Evolutionary conservation across 306 rosid species (phyloP).

Genomic region (Cucurbita ficifolia): DNA sequence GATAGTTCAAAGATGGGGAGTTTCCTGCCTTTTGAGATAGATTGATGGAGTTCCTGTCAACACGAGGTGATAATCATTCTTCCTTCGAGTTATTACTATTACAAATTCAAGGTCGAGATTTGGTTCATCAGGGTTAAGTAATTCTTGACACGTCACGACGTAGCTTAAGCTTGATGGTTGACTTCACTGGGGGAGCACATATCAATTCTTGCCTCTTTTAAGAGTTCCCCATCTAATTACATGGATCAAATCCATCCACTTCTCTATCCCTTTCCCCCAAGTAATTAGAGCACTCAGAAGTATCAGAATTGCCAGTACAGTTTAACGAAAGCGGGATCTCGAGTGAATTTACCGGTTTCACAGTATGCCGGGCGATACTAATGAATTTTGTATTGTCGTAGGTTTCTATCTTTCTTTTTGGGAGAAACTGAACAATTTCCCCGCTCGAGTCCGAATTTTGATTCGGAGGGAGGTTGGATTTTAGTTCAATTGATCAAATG

Average conservation of each 20-base stretch:
- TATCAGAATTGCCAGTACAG: neutral
- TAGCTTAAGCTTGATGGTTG: neutral
- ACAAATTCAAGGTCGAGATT: neutral
- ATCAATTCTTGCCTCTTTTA: neutral
- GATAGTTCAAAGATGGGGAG: neutral
- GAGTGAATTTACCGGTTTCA: neutral
- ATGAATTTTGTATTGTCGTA: neutral
- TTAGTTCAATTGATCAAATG: neutral
- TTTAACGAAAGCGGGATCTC: neutral
- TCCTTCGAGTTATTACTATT: neutral
- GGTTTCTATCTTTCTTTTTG: neutral
- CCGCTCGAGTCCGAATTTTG: neutral
- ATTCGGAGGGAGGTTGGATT: neutral
- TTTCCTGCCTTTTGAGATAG: neutral
- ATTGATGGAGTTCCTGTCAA: neutral
- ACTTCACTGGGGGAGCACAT: neutral
- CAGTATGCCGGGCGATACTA: neutral
- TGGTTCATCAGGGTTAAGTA: neutral
- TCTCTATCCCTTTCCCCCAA: neutral
- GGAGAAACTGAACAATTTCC: neutral
- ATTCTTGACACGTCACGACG: neutral
- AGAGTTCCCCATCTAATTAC: neutral
- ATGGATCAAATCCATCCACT: neutral
- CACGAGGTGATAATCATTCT: neutral
- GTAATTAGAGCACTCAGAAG: neutral